Percentiles rank a stretch among this genome's conserved stretches.
These are phyloP conservation scores for Fraxinus dipetala DNA, from an alignment of 305 asterid genomes.

Conservation along the genomic window DNA sequence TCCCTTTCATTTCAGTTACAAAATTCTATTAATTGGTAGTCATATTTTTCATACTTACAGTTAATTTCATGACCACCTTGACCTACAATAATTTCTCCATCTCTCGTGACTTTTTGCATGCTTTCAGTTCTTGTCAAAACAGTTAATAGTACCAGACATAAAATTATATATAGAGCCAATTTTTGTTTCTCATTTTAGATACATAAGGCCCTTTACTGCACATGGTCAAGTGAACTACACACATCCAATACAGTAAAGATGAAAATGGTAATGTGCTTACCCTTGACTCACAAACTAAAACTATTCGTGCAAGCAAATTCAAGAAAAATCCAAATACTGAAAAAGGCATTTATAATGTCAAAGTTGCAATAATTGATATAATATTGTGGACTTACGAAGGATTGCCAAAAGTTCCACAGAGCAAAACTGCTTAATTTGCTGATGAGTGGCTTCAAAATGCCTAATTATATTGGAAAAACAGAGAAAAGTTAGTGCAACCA, in stretches of 20 bases:
- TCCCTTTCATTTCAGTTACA: neutral
- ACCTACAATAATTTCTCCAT: neutral
- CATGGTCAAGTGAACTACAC: neutral
- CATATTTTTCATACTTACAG: neutral
- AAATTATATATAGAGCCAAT: neutral
- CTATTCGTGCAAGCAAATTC: neutral
- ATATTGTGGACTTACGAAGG: conserved; percentile 37
- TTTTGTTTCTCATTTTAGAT: neutral
- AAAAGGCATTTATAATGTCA: neutral
- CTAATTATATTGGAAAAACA: neutral
- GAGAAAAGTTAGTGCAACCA: neutral
- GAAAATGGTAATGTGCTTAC: neutral
- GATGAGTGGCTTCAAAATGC: conserved; percentile 40
- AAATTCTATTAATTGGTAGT: neutral
- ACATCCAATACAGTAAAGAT: neutral
- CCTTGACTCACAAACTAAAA: neutral
- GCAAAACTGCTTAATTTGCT: conserved; percentile 30
- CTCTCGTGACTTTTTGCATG: neutral
- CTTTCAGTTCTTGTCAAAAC: neutral
- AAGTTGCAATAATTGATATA: neutral
- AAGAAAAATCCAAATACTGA: neutral
- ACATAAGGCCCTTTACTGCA: neutral
- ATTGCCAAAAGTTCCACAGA: conserved; percentile 37
- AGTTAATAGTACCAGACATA: neutral
- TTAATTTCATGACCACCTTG: neutral